Evolutionary conservation across 148 eudicot species (phyloP).

Genomic region (Diospyros kaki): DNA sequence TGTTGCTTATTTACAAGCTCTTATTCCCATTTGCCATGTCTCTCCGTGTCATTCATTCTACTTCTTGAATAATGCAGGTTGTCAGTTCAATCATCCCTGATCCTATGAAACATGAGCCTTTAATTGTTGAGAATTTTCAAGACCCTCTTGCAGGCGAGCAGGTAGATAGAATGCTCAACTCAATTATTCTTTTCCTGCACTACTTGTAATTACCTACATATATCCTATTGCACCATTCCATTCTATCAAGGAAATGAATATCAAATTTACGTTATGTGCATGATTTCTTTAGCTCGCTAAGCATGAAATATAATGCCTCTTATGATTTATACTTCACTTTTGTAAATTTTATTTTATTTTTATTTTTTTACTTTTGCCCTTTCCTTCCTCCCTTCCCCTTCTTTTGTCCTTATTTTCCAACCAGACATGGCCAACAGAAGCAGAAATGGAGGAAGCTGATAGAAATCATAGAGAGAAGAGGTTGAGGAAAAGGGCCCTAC

Average conservation of each 20-base stretch:
- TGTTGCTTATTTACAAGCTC: not conserved
- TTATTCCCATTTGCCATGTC: not conserved
- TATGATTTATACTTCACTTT: not conserved
- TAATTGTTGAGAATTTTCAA: conserved; percentile 74
- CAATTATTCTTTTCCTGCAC: too few relatives aligned
- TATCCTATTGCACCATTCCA: too few relatives aligned
- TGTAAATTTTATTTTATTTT: not conserved
- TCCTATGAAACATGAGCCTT: conserved; percentile 74
- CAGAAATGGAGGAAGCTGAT: conserved; percentile 94
- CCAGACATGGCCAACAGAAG: conserved; percentile 99
- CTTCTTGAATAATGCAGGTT: conserved; percentile 47
- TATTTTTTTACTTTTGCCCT: not conserved
- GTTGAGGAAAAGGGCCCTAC: conserved; percentile 54
- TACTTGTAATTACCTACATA: too few relatives aligned
- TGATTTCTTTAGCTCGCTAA: conserved; percentile 1
- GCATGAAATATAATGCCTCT: not conserved
- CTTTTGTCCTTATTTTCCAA: conserved; percentile 14
- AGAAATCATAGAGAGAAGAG: conserved; percentile 54
- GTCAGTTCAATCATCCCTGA: conserved; percentile 58
- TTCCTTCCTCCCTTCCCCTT: not conserved
- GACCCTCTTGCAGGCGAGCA: conserved; percentile 97
- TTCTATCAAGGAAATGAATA: not conserved
- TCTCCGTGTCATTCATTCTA: conserved; percentile 10
- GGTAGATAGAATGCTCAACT: conserved; percentile 35
- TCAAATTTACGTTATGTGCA: not conserved